Conservation (phyloP, 140 eudicot species). For the Senecio squalidus region DNA sequence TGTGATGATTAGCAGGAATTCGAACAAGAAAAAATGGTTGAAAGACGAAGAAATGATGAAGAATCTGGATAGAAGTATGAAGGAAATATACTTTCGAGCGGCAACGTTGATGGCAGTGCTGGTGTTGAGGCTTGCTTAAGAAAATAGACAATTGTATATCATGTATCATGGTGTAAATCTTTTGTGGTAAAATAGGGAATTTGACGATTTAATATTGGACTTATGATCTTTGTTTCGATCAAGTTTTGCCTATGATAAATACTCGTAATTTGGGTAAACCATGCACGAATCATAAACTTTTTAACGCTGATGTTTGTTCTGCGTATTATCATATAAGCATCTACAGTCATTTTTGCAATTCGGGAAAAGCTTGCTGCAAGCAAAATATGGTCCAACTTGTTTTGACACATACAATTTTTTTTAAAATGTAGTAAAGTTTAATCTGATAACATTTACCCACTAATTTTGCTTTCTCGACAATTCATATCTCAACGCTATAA, state of each 20-base stretch:
- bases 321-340: not conserved
- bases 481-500: too few relatives aligned
- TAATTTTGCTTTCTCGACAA: too few relatives aligned
- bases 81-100: slow-evolving; percentile 66
- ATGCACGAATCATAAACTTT: not conserved
- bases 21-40: slow-evolving; percentile 32
- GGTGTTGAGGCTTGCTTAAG: slow-evolving; percentile 70
- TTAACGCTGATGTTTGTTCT: not conserved
- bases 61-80: slow-evolving; percentile 51
- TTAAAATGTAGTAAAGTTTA: too few relatives aligned
- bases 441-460: too few relatives aligned
- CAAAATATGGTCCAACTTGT: too few relatives aligned
- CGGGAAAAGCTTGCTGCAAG: too few relatives aligned
- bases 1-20: slow-evolving; percentile 47
- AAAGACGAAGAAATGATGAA: slow-evolving; percentile 71
- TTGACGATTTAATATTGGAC: slow-evolving; percentile 9
- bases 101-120: slow-evolving; percentile 60
- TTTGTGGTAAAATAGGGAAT: slow-evolving; percentile 23
- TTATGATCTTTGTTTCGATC: slow-evolving; percentile 28
- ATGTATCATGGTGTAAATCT: slow-evolving; percentile 21
- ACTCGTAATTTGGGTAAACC: slow-evolving; percentile 4
- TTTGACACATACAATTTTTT: too few relatives aligned
- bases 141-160: slow-evolving; percentile 6
- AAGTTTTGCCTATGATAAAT: slow-evolving; percentile 21
- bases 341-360: not conserved